Percentiles rank a stretch among this genome's conserved stretches.
Evolutionary conservation across 176 grass and related monocot species (phyloP).

Genomic region (Luzula sylvatica): DNA sequence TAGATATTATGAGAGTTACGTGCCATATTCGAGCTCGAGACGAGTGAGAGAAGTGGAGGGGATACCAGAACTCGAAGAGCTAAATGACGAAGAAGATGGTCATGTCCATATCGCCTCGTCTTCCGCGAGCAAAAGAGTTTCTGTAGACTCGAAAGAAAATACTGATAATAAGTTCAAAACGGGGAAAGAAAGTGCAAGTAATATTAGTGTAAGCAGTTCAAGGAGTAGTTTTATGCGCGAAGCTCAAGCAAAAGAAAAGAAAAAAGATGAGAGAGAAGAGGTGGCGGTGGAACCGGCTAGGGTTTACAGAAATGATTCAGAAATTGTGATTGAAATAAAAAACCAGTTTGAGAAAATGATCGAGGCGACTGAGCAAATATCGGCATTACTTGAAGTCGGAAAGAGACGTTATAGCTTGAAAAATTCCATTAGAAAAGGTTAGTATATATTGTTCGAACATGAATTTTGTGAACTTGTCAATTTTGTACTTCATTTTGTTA

Average conservation of each 20-base stretch:
- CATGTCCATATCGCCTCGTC: background rate
- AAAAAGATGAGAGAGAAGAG: conserved; percentile 32
- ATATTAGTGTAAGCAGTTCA: conserved; percentile 16
- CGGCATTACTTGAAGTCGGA: conserved; percentile 55
- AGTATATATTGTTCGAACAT: background rate
- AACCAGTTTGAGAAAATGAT: conserved; percentile 46
- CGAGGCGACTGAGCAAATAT: conserved; percentile 22
- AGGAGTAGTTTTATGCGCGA: conserved; percentile 37
- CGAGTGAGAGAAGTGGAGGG: conserved; percentile 90
- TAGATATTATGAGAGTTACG: conserved; percentile 46
- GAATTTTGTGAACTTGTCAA: conserved; percentile 3
- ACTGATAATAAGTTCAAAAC: background rate
- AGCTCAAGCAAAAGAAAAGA: conserved; percentile 26
- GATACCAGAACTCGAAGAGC: conserved; percentile 92
- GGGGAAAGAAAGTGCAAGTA: conserved; percentile 11
- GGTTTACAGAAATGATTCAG: conserved; percentile 45
- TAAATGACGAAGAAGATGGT: conserved; percentile 40
- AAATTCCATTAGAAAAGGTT: conserved; percentile 66
- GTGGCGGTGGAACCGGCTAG: background rate
- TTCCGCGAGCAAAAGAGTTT: conserved; percentile 1
- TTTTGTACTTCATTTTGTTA: conserved; percentile 1
- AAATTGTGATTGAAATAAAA: conserved; percentile 47
- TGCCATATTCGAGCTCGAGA: conserved; percentile 63
- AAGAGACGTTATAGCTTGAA: conserved; percentile 45
- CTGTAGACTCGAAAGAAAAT: background rate